These are phyloP conservation scores for Clarireedia monteithiana DNA, from an alignment of 2,329 filamentous ascomycete species.

Conservation along the genomic window DNA sequence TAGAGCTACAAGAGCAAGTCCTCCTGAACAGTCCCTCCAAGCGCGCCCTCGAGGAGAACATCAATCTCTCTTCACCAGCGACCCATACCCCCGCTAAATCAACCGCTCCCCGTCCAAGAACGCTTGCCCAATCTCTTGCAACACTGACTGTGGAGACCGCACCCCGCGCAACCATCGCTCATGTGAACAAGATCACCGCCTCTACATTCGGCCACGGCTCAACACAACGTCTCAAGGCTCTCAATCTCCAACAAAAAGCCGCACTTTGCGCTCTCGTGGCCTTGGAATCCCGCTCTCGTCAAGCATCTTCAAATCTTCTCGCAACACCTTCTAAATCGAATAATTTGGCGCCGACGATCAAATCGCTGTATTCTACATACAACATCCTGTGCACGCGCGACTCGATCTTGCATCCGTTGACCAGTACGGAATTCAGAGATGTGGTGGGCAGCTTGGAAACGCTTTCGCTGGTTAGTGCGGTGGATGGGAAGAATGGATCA, in stretches of 20 bases:
- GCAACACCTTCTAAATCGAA: constrained; percentile 54
- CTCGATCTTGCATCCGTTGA: constrained; percentile 82
- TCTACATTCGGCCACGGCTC: constrained; percentile 87
- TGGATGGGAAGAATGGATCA: constrained; percentile 61
- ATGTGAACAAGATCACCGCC: constrained; percentile 86
- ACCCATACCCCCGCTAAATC: constrained; percentile 32
- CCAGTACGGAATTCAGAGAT: constrained; percentile 87
- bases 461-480: constrained; percentile 66
- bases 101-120: constrained; percentile 27
- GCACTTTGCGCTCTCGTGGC: constrained; percentile 83
- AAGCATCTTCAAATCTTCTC: constrained; percentile 36
- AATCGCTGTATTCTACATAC: constrained; percentile 78
- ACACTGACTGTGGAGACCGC: constrained; percentile 68
- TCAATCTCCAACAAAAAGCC: constrained; percentile 95
- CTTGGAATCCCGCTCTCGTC: constrained; percentile 68
- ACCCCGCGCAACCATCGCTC: constrained; percentile 79
- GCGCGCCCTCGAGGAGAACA: constrained; percentile 71
- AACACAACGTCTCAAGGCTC: constrained; percentile 70
- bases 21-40: constrained; percentile 61
- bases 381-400: constrained; percentile 75
- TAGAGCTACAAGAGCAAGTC: constrained; percentile 47
- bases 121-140: constrained; percentile 40
- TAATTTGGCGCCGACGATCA: constrained; percentile 68
- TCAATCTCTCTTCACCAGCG: constrained; percentile 57
- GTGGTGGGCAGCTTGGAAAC: constrained; percentile 87